Evolutionary conservation across 129 eudicot genomes (phyloP), one percentile per base, ranked within the genome.

Genomic region (Escallonia herrerae): DNA sequence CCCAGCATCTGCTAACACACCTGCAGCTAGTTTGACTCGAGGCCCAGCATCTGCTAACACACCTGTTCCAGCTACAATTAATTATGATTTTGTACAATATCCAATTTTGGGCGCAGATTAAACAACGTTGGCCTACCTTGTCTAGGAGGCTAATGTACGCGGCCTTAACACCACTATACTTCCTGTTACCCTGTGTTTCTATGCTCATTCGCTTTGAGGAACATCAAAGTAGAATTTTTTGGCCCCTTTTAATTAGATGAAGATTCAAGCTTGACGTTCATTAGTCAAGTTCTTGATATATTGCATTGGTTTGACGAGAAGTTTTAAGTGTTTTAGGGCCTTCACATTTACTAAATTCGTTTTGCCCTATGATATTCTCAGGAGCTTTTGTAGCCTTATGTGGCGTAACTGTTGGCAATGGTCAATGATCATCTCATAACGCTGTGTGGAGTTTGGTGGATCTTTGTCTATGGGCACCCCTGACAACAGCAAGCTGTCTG

Each of bases 401-500:
- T 12, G 40, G 49, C n/a, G 65, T 60, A 41, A n/a, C 2, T 43
- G 15, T 13, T 13, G 33, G 50, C n/a, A 53, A 53, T 2, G 11
- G n/a, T 7, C 63, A 60, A 75, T 75, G 79, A 63, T 62, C 22
- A 50, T 42, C 55, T 43, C 37, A n/a, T 67, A 52, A 68, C 43
- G 39, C 61, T 67, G 59, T 50, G 50, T 43, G 46, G 33, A 5
- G 60, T 54, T 60, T 15, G 39, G 55, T 47, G 40, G 6, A 67
- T 22, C 43, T 14, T 55, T 42, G 58, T 70, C 52, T 72, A 79
- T 74, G 84, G 80, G 63, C 65, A 53, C 69, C 13, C 58, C 58
- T 39, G 74, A 65, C 12, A 60, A 64, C 38, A 76, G 55, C 22
- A 67, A 70, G 52, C 47, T 63, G 22, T 66, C 72, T 58, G 83